Evolutionary conservation across 179 eudicot species (phyloP), one percentile per base, ranked within the genome.

Genomic region (Carnegiea gigantea): DNA sequence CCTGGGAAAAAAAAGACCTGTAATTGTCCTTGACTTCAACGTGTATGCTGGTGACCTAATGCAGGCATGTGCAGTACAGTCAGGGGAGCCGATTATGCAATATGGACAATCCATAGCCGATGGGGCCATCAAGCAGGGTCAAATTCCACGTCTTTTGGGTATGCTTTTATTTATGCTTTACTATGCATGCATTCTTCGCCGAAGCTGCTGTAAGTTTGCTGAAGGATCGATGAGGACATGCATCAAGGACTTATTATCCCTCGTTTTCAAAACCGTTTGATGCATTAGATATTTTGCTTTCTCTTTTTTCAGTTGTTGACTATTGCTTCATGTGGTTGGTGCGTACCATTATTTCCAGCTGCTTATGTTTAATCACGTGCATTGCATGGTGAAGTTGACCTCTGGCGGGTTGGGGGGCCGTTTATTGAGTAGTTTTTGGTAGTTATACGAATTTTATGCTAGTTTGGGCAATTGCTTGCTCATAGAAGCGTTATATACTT

Each of bases 61-160:
- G 81, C 88, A 97, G 99, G 76, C 99, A 70, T 88, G 90, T 88
- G 94, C 98, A 80, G 92, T 87, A 84, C 87, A 89, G 83, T 88
- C 97, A 40, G 92, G 92, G 71, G 95, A 95, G 86, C 92, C 90
- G 70, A 87, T 90, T 64, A 95, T 97, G 98, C 91, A 89, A 73
- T 92, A 91, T 89, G 99, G 99, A 53, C 91, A 84, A 83, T 90
- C 93, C 60, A 92, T 93, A 80, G 95, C 84, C 75, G 98, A 91
- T 80, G 93, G 87, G 77, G 95, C 91, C 73, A 81, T 21, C 78
- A 51, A 82, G 20, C 90, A 83, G 84, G 97, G 97, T 78, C 98
- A 95, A 86, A 92, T 97, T 85, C 92, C 98, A 43, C 93, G 98
- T 70, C 95, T 97, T 89, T 93, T 97, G 79, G 98, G 99, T 97